phyloP scores from a whole-genome alignment of 2,329 filamentous ascomycete species.

The Epicoccum nigrum region DNA sequence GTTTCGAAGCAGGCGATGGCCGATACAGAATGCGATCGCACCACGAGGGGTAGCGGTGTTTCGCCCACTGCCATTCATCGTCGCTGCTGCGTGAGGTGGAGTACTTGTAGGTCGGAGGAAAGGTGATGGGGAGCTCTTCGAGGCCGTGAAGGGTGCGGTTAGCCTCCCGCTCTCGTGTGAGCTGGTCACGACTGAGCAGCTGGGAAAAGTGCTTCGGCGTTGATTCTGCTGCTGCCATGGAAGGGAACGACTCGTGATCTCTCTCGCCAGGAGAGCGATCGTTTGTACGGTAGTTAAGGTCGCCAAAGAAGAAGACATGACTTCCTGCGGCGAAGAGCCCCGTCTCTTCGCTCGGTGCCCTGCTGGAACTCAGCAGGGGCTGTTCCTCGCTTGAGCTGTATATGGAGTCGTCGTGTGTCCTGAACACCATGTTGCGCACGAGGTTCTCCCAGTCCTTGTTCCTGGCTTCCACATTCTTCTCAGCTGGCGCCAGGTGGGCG shows the following conservation, averaged over 20 bases:
- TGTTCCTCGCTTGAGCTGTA: conserved; percentile 42
- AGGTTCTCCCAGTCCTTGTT: conserved; percentile 91
- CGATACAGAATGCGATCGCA: conserved; percentile 89
- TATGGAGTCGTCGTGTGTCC: conserved; percentile 41
- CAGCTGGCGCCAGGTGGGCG: conserved; percentile 88
- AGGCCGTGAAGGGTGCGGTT: conserved; percentile 79
- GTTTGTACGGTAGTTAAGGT: conserved; percentile 92
- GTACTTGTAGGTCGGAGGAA: conserved; percentile 96
- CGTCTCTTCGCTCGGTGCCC: conserved; percentile 52
- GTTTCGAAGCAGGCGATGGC: conserved; percentile 51
- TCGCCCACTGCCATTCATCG: conserved; percentile 72
- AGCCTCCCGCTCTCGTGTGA: conserved; percentile 71
- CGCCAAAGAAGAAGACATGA: conserved; percentile 85
- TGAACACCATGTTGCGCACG: conserved; percentile 79
- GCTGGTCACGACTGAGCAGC: conserved; percentile 78
- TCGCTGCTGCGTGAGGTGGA: conserved; percentile 46
- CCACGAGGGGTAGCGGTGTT: conserved; percentile 85
- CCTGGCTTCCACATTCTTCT: conserved; percentile 73
- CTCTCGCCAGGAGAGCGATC: conserved; percentile 66
- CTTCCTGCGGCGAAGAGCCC: conserved; percentile 76
- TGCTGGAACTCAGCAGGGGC: conserved; percentile 35
- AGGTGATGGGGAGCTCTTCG: conserved; percentile 73
- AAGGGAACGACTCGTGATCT: conserved; percentile 67
- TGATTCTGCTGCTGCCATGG: conserved; percentile 57
- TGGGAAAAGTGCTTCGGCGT: conserved; percentile 66